Percentiles rank a stretch among this genome's conserved stretches.
Conservation (phyloP, 176 grass and related monocot species). For the Areca catechu region DNA sequence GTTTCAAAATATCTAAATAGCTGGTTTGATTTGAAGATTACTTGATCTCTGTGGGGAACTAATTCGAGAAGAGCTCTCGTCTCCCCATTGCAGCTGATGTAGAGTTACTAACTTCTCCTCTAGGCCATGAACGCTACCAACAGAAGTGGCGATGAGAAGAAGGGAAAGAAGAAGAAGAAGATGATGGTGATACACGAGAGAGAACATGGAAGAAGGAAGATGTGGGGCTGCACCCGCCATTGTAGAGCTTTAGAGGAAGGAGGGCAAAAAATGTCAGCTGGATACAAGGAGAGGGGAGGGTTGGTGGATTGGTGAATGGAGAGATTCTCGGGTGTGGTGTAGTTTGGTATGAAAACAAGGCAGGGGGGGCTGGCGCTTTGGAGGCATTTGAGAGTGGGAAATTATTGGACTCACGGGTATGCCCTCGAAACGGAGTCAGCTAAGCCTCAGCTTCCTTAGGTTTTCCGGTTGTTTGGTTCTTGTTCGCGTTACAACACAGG, state of each 20-base stretch:
- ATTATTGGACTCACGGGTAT: slow-evolving; percentile 16
- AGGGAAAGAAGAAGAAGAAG: not conserved
- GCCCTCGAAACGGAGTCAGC: too few relatives aligned
- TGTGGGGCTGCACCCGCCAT: slow-evolving; percentile 14
- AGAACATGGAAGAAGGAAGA: not conserved
- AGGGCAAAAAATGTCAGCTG: too few relatives aligned
- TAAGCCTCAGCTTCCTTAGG: too few relatives aligned
- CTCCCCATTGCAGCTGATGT: slow-evolving; percentile 31
- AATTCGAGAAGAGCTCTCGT: not conserved
- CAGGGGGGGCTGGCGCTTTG: not conserved
- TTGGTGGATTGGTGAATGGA: not conserved
- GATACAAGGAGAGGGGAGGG: not conserved
- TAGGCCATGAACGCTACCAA: not conserved
- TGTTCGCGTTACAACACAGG: too few relatives aligned
- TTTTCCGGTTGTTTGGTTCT: too few relatives aligned
- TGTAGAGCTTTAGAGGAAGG: not conserved
- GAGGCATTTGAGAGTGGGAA: slow-evolving; percentile 5
- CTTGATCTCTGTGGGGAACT: slow-evolving; percentile 23
- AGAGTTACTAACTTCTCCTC: slow-evolving; percentile 25
- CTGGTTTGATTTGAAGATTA: slow-evolving; percentile 13
- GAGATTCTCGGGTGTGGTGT: too few relatives aligned
- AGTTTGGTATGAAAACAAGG: slow-evolving; percentile 11
- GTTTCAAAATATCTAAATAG: too few relatives aligned
- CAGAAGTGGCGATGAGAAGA: slow-evolving; percentile 3
- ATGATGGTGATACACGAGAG: slow-evolving; percentile 4